Evolutionary conservation across 2,329 filamentous ascomycete genomes (phyloP), one percentile per base, ranked within the genome.

Genomic region (Pseudomassariella vexata): DNA sequence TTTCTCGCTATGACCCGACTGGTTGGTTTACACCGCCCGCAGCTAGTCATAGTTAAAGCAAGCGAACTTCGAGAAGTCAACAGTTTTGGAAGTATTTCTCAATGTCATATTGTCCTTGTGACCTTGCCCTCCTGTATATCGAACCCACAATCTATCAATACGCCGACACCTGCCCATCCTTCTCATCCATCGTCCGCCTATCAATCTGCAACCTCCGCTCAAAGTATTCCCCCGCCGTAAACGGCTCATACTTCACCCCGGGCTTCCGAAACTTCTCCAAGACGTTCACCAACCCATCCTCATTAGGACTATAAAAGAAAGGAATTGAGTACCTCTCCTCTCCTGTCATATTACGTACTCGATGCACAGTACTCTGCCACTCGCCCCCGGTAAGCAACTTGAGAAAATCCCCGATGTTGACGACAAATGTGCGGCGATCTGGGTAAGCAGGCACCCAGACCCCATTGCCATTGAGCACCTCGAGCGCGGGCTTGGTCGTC

Each of bases 331-430:
- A 36, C 29, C 34, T 24, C 34, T 32, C 27, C 34, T 32, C 34
- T n/a, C 30, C 30, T n/a, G 28, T 32, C 19, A n/a, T 27, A 18
- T 36, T 36, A 5, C 30, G 19, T 6, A 36, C 34, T 5, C 34
- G 28, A 14, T 36, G 34, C 1, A 36, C 34, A 6, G 34, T 36
- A 21, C 29, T 32, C 29, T 28, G 28, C 29, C 28, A 36, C 5
- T 14, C 9, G 10, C 30, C 30, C 9, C 30, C 30, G 7, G 34
- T 32, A 14, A 36, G 24, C n/a, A 32, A 28, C 12, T 36, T 28
- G 8, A 36, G 30, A n/a, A 36, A 36, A 18, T 36, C 34, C 16
- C 34, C 34, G 11, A 36, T 25, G 19, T 36, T 36, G 19, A 36
- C 30, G 11, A 36, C 34, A 20, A 36, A 32, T 16, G 29, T 16